Evolutionary conservation across 495 filamentous ascomycete genomes (phyloP).

Genomic region (Talaromyces trachyspermus): DNA sequence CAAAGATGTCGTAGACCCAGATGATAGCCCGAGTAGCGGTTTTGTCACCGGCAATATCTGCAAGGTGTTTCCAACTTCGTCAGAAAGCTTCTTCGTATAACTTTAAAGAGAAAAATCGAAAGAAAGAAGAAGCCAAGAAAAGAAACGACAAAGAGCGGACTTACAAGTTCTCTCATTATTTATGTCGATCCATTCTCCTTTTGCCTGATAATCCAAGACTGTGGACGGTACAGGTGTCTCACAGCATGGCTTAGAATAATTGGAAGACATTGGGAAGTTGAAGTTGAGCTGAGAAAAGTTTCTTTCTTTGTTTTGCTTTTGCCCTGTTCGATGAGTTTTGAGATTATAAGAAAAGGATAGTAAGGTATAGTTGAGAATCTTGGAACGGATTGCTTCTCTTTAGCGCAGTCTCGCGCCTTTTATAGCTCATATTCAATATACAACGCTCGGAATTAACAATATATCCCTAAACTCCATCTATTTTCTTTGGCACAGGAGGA

Average conservation of each 20-base stretch:
- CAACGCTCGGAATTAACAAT: background rate
- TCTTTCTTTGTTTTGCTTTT: too few species aligned
- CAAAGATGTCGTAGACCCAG: slow-evolving; percentile 26
- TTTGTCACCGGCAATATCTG: slow-evolving; percentile 20
- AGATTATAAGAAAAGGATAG: too few species aligned
- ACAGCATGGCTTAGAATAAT: slow-evolving; percentile 10
- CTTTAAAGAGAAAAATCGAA: background rate
- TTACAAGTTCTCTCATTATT: slow-evolving; percentile 24
- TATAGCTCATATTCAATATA: too few species aligned
- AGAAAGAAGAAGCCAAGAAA: too few species aligned
- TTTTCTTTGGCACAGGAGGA: too few species aligned
- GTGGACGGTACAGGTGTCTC: slow-evolving; percentile 2
- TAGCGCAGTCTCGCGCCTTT: too few species aligned
- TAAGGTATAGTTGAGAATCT: too few species aligned
- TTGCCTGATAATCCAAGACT: slow-evolving; percentile 16
- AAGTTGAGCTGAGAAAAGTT: background rate
- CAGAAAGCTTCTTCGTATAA: background rate
- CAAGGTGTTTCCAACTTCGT: background rate
- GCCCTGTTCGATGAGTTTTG: too few species aligned
- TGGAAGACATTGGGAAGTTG: background rate
- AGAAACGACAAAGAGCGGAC: too few species aligned
- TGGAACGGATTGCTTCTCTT: background rate
- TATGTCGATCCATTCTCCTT: slow-evolving; percentile 18
- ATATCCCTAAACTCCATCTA: background rate
- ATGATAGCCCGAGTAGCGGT: slow-evolving; percentile 19